These are phyloP conservation scores for Guyanaporus albipodus DNA, from an alignment of 768 basidiomycete genomes.

Conservation along the genomic window DNA sequence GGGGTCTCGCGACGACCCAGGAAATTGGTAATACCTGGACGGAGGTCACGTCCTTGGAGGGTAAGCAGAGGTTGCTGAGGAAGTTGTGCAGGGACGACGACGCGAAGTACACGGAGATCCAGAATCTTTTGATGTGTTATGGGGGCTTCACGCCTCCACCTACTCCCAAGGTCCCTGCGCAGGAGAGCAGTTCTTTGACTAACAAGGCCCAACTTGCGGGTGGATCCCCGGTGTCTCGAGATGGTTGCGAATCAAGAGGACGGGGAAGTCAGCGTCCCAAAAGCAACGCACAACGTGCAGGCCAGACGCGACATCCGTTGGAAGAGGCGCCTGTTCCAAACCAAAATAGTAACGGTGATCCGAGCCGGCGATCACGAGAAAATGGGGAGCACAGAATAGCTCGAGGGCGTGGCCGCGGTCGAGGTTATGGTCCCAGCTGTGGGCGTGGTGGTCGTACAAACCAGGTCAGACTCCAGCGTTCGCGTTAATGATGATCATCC, in stretches of 20 bases:
- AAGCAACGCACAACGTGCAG: not conserved
- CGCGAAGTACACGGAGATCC: constrained; percentile 46
- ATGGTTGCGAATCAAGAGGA: constrained; percentile 6
- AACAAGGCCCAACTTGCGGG: constrained; percentile 11
- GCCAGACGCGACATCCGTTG: not conserved
- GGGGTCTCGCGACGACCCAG: constrained; percentile 43
- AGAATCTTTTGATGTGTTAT: constrained; percentile 48
- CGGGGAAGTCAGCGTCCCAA: constrained; percentile 12
- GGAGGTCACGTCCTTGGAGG: constrained; percentile 39
- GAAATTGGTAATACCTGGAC: constrained; percentile 53
- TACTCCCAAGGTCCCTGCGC: constrained; percentile 22
- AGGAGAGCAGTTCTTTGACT: constrained; percentile 10
- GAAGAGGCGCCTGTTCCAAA: constrained; percentile 5
- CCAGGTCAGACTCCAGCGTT: constrained; percentile 15
- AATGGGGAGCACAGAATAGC: constrained; percentile 36
- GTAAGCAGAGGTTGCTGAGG: constrained; percentile 23
- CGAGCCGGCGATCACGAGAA: constrained; percentile 8
- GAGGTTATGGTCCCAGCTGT: constrained; percentile 36
- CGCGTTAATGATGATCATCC: constrained; percentile 1
- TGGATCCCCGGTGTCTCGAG: constrained; percentile 4
- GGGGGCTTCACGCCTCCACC: constrained; percentile 50
- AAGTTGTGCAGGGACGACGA: constrained; percentile 24
- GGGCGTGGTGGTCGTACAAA: constrained; percentile 36
- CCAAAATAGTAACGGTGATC: constrained; percentile 10
- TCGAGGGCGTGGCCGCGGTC: constrained; percentile 38